Base-by-base conservation (phyloP, 805 yeast genomes). In the Hanseniaspora clermontiae region DNA sequence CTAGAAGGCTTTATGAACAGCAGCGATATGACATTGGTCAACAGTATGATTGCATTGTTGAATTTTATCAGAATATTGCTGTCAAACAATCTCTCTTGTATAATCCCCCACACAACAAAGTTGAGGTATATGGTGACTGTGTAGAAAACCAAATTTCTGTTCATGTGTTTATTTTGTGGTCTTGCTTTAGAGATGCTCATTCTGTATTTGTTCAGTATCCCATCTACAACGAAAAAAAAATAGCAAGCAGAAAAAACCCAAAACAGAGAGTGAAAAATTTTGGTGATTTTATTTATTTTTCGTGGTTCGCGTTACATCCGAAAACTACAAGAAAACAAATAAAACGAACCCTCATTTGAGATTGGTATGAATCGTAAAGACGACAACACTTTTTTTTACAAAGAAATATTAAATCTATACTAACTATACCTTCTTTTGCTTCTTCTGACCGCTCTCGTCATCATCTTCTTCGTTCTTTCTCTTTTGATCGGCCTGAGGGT, bases 71-170 rank as follows among this genome's bases (percentile, higher is more conserved):
- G 88, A 12, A 85, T 78, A 48, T 82, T 82, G 1, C 89, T 80
- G 14, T 89, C 77, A 60, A 93, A 80, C 49, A 91, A 81, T 17
- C 49, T 45, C 68, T 93, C 98, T 65, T 93, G 97, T 12, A 93
- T 77, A 39, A 87, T 77, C 0, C 95, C 89, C 98, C 98, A 93
- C 1, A 91, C 77, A 31, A 93, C 71, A 63, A 93, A 93, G 50
- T 96, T 84, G 1, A 79, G 80, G 65, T 93, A 93, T 39, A 93
- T 86, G 0, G 97, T 97, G 1, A 57, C 57, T 0, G 71, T 67
- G 48, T 73, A 70, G n/a, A 67, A 52, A 5, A 64, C 19, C 32
- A 72, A 60, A 50, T 60, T 60, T 19, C 47, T 48, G 27, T 52
- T 49, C 50, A 40, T 58, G 43, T 51, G 56, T 3, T 36, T 3